phyloP scores from a whole-genome alignment of 2,329 filamentous ascomycete genomes.

The Trichoderma sp. region DNA sequence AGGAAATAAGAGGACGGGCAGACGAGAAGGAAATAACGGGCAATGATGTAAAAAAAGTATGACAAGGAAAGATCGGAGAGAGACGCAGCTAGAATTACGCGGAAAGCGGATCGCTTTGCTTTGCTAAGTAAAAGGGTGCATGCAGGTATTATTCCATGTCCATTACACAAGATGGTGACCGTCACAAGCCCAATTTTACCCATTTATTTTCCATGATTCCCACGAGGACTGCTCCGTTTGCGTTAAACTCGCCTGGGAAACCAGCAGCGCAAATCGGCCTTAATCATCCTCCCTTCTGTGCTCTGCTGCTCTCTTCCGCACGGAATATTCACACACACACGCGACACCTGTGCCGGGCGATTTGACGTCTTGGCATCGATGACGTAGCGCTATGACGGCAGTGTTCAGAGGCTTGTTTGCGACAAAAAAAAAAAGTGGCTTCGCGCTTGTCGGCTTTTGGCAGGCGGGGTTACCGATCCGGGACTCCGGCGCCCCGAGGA shows the following conservation, averaged over 20 bases:
- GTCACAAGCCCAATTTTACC: not conserved
- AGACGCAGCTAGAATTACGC: conserved; percentile 9
- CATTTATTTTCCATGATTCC: not conserved
- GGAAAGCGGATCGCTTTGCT: conserved; percentile 15
- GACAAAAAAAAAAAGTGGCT: not conserved
- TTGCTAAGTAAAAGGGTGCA: not conserved
- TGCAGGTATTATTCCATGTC: not conserved
- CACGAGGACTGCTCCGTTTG: not conserved
- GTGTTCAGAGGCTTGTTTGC: not conserved
- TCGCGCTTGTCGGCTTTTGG: conserved; percentile 7
- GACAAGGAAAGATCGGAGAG: conserved; percentile 16
- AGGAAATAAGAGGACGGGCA: not conserved
- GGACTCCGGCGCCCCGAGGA: not conserved
- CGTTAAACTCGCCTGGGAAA: not conserved
- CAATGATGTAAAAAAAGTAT: not conserved
- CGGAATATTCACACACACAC: not conserved
- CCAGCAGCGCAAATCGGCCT: not conserved
- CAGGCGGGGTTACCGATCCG: conserved; percentile 23
- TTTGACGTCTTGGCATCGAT: conserved; percentile 15
- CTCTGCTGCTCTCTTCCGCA: not conserved
- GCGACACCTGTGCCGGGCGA: not conserved
- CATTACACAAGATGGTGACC: not conserved
- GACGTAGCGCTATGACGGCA: conserved; percentile 26
- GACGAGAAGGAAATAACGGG: not conserved
- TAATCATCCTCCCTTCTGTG: not conserved